Evolutionary conservation across 2,329 filamentous ascomycete species (phyloP), one percentile per base, ranked within the genome.

Genomic region (Aspergillus amoenus): DNA sequence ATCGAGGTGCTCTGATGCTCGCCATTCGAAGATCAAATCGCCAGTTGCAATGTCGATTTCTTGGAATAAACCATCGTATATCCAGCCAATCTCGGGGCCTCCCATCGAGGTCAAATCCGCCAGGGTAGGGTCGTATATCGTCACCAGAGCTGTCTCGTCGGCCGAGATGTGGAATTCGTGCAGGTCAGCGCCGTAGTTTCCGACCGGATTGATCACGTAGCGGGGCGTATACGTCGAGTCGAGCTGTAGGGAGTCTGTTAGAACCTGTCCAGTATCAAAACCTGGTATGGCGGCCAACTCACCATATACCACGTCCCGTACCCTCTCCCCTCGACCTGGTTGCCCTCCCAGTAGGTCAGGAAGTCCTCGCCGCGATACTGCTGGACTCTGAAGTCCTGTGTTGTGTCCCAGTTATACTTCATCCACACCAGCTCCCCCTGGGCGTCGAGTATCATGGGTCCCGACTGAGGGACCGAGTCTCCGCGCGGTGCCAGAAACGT

Each of bases 31-130:
- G 0, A 75, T 46, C 3, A 74, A 53, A 12, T 70, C 59, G 12
- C 71, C 69, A 2, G 72, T 73, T 24, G 57, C 66, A 32, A 76
- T 68, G n/a, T 76, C 67, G 24, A 76, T 68, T 49, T 73, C 70
- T 39, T 72, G 68, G 43, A 71, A 66, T 0, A 69, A 27, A 2
- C 64, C 59, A 32, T 73, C 72, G 8, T 65, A 64, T 3, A 76
- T 66, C 64, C 68, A 75, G 37, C 70, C 70, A 6, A 68, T 39
- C 6, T 62, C 54, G 1, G 66, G 59, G 0, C 71, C 68, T 17
- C 64, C 66, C 9, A 73, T 52, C 11, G 59, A 45, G 5, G 63
- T 63, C 41, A 73, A 46, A 53, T 74, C 70, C 1, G 64, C 57
- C 4, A 65, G 62, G 2, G 66, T 64, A 15, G 69, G 61, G 42